A percentile compares a stretch with the other conserved stretches of the same genome.
These are phyloP conservation scores for Phylloporus sp. DNA, from an alignment of 768 basidiomycete species.

Conservation along the genomic window DNA sequence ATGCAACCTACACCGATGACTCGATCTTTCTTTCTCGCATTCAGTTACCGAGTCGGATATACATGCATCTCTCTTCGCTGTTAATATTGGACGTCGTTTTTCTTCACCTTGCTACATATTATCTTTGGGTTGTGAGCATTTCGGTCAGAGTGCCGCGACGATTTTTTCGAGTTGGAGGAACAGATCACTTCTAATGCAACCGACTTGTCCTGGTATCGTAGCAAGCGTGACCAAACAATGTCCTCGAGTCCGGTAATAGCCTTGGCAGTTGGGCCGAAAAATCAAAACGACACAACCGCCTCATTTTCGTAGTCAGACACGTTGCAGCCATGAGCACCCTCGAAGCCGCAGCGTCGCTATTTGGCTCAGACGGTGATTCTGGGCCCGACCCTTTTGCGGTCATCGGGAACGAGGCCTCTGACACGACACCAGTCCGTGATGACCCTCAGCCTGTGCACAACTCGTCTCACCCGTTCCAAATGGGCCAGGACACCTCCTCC, in stretches of 20 bases:
- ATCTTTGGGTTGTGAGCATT: constrained; percentile 9
- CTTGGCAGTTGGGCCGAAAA: constrained; percentile 9
- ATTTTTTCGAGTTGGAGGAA: background rate
- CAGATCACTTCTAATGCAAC: background rate
- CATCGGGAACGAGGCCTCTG: constrained; percentile 41
- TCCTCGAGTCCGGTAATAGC: background rate
- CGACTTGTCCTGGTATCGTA: background rate
- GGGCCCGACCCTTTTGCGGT: constrained; percentile 61
- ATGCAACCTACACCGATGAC: constrained; percentile 29
- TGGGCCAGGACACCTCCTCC: constrained; percentile 37
- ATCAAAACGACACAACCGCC: constrained; percentile 7
- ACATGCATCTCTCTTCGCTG: constrained; percentile 27
- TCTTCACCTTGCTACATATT: constrained; percentile 17
- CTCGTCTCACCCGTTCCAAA: constrained; percentile 23
- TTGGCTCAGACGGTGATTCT: constrained; percentile 58
- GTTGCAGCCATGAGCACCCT: constrained; percentile 55
- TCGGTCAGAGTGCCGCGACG: no score
- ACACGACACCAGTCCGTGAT: constrained; percentile 28
- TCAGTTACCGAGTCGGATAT: constrained; percentile 25
- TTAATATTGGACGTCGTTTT: constrained; percentile 26
- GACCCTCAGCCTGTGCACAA: constrained; percentile 18
- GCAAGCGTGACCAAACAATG: constrained; percentile 29
- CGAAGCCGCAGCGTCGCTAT: constrained; percentile 79
- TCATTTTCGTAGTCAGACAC: constrained; percentile 20
- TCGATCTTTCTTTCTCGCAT: constrained; percentile 18